These are phyloP conservation scores for Podospora comata DNA, from an alignment of 495 filamentous ascomycete genomes.

Conservation along the genomic window DNA sequence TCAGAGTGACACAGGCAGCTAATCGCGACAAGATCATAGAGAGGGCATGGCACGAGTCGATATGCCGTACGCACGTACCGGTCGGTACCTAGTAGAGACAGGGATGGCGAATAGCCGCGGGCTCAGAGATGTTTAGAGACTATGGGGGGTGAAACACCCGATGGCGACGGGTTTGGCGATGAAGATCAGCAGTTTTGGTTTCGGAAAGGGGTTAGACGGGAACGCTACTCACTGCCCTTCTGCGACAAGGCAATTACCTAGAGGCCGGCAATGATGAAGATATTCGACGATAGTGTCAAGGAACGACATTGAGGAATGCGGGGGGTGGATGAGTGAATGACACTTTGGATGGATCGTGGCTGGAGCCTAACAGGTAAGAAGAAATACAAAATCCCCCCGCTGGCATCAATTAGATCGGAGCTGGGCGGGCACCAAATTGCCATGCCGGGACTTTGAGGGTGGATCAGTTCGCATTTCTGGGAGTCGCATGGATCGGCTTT, in stretches of 20 bases:
- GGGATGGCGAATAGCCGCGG: constrained; percentile 4
- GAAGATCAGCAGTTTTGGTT: constrained; percentile 21
- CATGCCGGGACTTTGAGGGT: not conserved
- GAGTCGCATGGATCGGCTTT: not conserved
- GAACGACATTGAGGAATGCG: not conserved
- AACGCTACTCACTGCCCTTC: not conserved
- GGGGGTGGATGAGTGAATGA: not conserved
- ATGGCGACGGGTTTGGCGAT: constrained; percentile 24
- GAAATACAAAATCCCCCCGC: not conserved
- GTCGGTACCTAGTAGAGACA: not conserved
- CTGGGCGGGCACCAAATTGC: not conserved
- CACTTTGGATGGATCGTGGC: not conserved
- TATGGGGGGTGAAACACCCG: constrained; percentile 5
- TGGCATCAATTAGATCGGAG: not conserved
- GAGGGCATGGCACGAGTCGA: too few species aligned
- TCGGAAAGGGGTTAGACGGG: constrained; percentile 9
- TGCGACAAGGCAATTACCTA: not conserved
- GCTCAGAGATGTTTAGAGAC: not conserved
- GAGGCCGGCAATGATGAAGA: not conserved
- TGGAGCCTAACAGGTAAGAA: not conserved
- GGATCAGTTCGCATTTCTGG: not conserved
- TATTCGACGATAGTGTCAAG: not conserved
- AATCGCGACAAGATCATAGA: not conserved
- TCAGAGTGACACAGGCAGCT: not conserved
- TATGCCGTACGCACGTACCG: constrained; percentile 3